These are phyloP conservation scores for Camelina laxa DNA, from an alignment of 345 rosid species.

Conservation along the genomic window DNA sequence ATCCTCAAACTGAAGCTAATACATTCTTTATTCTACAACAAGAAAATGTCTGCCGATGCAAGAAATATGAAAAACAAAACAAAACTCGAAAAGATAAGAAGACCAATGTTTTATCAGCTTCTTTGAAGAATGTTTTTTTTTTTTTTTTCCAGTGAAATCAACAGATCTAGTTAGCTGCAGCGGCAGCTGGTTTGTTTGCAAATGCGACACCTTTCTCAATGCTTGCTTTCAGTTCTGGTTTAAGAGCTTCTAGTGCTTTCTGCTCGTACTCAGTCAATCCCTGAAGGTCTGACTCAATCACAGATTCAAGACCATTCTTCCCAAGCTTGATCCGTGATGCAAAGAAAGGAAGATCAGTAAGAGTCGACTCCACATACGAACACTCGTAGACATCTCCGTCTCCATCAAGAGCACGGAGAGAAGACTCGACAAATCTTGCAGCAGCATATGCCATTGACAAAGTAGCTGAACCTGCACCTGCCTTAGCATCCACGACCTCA, in stretches of 20 bases:
- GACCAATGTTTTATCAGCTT: constrained; percentile 34
- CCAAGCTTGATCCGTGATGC: constrained; percentile 91
- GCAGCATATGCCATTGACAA: constrained; percentile 98
- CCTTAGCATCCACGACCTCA: constrained; percentile 97
- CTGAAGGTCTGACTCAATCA: constrained; percentile 70
- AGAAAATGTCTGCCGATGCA: constrained; percentile 33
- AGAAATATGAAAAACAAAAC: constrained; percentile 13
- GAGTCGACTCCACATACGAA: constrained; percentile 70
- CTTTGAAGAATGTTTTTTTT: constrained; percentile 2
- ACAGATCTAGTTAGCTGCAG: constrained; percentile 45
- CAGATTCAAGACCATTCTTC: constrained; percentile 79
- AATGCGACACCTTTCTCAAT: constrained; percentile 86
- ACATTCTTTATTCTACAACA: constrained; percentile 46
- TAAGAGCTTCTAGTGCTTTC: constrained; percentile 81
- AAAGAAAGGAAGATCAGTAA: constrained; percentile 85
- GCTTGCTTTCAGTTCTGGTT: constrained; percentile 80
- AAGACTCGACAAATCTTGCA: constrained; percentile 94
- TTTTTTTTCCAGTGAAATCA: background rate
- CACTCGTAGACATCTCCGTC: constrained; percentile 90
- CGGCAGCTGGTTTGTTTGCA: constrained; percentile 62
- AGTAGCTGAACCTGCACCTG: constrained; percentile 96
- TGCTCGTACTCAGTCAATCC: constrained; percentile 80
- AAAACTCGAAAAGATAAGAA: constrained; percentile 41
- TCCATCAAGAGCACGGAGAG: constrained; percentile 93
- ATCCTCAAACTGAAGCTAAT: constrained; percentile 33